These are phyloP conservation scores for Pestalotiopsis sp. DNA, from an alignment of 2,329 filamentous ascomycete species.

Conservation along the genomic window DNA sequence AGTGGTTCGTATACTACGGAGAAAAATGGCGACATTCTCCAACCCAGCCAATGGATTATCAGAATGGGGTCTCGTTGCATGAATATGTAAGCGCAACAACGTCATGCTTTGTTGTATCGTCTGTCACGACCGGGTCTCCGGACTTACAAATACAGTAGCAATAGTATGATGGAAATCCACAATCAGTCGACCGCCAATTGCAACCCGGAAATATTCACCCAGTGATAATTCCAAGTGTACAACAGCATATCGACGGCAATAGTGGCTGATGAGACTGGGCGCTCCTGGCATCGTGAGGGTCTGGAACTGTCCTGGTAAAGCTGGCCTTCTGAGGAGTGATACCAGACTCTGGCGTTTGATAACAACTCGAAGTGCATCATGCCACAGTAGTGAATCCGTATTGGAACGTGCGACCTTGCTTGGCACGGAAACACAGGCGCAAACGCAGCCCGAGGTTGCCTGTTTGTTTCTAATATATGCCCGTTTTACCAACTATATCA, in stretches of 20 bases:
- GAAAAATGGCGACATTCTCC: not conserved
- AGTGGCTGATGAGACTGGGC: constrained; percentile 22
- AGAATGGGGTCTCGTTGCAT: not conserved
- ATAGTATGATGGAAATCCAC: too few relatives aligned
- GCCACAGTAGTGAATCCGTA: too few relatives aligned
- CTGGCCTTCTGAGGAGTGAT: not conserved
- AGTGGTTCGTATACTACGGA: not conserved
- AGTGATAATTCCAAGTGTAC: not conserved
- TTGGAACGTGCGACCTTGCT: too few relatives aligned
- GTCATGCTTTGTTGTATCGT: not conserved
- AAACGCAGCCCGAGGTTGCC: too few relatives aligned
- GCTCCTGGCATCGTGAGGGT: constrained; percentile 16
- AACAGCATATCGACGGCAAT: constrained; percentile 37
- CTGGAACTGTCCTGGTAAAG: constrained; percentile 15
- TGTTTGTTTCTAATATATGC: too few relatives aligned
- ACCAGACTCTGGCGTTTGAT: too few relatives aligned
- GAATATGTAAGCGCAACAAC: not conserved
- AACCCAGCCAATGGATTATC: not conserved
- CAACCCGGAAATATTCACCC: too few relatives aligned
- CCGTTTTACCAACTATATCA: too few relatives aligned
- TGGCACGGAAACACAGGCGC: too few relatives aligned
- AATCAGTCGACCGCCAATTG: too few relatives aligned
- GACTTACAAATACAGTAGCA: not conserved
- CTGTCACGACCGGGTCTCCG: not conserved
- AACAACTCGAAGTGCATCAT: too few relatives aligned